Percentiles rank a stretch among this genome's conserved stretches.
Conservation (phyloP, 2,329 filamentous ascomycete species). For the Sclerotinia trifoliorum region DNA sequence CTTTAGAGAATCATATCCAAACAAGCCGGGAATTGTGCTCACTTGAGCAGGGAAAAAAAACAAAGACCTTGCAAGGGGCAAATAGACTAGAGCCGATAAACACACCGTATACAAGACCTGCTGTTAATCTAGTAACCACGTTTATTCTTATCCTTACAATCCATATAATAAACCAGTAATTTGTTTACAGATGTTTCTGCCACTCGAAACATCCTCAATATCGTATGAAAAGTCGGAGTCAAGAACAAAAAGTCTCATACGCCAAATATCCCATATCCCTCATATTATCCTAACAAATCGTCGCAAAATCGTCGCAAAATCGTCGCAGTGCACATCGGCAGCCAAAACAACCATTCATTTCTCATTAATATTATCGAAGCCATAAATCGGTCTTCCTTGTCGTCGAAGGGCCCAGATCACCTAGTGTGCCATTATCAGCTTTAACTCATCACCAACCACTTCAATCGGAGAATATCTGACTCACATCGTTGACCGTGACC, state of each 20-base stretch:
- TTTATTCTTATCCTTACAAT: not conserved
- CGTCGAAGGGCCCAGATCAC: constrained; percentile 52
- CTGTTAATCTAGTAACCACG: not conserved
- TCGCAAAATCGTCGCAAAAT: not conserved
- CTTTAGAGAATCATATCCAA: not conserved
- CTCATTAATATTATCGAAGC: constrained; percentile 49
- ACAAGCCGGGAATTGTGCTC: not conserved
- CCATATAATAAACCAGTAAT: not conserved
- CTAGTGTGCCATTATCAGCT: constrained; percentile 41
- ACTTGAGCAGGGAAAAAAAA: not conserved
- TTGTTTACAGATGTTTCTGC: constrained; percentile 1
- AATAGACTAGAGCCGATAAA: too few relatives aligned
- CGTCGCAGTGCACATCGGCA: not conserved
- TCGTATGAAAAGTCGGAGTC: not conserved
- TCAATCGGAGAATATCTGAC: constrained; percentile 23
- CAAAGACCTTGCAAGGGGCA: not conserved
- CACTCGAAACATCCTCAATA: not conserved
- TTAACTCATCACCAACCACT: not conserved
- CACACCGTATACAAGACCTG: not conserved
- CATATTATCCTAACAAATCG: not conserved
- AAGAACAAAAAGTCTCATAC: not conserved
- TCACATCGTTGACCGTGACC: constrained; percentile 61
- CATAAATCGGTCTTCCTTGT: constrained; percentile 55
- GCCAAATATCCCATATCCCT: not conserved
- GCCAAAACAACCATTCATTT: not conserved